A percentile compares a stretch with the other conserved stretches of the same genome.
Evolutionary conservation across 2,329 filamentous ascomycete genomes (phyloP).

Genomic region (Phyllosticta paracitricarpa): DNA sequence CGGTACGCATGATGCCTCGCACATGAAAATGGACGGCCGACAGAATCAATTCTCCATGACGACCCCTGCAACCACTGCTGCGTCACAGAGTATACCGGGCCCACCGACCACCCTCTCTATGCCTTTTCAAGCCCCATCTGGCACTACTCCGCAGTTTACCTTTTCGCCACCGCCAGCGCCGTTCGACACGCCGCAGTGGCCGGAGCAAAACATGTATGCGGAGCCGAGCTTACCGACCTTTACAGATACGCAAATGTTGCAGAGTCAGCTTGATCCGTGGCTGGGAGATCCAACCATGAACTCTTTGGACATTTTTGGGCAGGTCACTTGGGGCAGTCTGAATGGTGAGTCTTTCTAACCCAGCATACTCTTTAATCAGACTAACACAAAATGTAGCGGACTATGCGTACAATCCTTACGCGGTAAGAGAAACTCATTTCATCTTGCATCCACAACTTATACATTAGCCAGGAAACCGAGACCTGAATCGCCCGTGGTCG

Average conservation of each 20-base stretch:
- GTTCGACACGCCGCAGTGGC: not conserved
- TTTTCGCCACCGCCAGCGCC: slow-evolving; percentile 1
- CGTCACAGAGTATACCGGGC: not conserved
- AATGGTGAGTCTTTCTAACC: not conserved
- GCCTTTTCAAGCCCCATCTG: not conserved
- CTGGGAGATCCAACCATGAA: slow-evolving; percentile 4
- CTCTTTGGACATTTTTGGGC: slow-evolving; percentile 6
- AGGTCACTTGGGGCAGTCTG: slow-evolving; percentile 3
- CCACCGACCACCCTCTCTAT: not conserved
- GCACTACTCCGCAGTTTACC: not conserved
- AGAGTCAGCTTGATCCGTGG: not conserved
- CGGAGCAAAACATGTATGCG: not conserved
- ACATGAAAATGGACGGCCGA: not conserved
- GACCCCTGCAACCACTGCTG: not conserved
- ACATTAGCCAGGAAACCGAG: not conserved
- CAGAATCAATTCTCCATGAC: not conserved
- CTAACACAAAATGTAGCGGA: not conserved
- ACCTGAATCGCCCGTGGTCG: not conserved
- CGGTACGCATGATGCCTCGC: not conserved
- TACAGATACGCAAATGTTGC: not conserved
- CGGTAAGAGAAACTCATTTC: not conserved
- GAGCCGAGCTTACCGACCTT: not conserved
- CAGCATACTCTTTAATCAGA: too few species aligned
- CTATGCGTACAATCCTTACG: not conserved
- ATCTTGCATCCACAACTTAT: not conserved